phyloP scores from a whole-genome alignment of 2,329 filamentous ascomycete species.

The Alternaria incomplexa region DNA sequence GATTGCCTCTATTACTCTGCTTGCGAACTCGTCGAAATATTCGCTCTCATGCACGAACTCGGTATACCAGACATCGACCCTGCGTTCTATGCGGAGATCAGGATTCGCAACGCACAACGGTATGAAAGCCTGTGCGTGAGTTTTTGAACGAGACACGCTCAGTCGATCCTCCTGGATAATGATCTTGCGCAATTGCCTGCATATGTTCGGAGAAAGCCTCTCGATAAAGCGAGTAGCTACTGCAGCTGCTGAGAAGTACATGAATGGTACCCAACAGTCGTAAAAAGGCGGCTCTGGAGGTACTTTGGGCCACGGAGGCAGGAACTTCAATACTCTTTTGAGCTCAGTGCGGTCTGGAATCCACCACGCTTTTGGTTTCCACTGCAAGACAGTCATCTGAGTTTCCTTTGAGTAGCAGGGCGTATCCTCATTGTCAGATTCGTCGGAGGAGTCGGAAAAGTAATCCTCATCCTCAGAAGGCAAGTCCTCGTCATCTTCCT shows the following conservation, averaged over 20 bases:
- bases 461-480: neutral
- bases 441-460: too few species aligned
- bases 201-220: neutral
- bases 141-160: neutral
- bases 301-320: neutral
- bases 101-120: neutral
- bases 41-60: neutral
- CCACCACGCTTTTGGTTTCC: neutral
- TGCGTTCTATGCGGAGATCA: neutral
- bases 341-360: neutral
- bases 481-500: neutral
- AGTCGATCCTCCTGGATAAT: neutral
- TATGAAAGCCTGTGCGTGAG: neutral
- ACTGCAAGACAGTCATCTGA: neutral
- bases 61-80: neutral
- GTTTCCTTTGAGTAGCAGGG: neutral
- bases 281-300: neutral
- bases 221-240: neutral
- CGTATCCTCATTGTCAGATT: too few species aligned
- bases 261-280: neutral
- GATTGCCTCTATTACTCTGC: rapidly evolving
- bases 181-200: neutral
- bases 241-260: neutral
- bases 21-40: rapidly evolving
- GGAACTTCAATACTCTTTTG: neutral